Percentiles rank a stretch among this genome's conserved stretches.
Evolutionary conservation across 371 early-diverging fungal genomes (phyloP).

Genomic region (Coemansia sp.): DNA sequence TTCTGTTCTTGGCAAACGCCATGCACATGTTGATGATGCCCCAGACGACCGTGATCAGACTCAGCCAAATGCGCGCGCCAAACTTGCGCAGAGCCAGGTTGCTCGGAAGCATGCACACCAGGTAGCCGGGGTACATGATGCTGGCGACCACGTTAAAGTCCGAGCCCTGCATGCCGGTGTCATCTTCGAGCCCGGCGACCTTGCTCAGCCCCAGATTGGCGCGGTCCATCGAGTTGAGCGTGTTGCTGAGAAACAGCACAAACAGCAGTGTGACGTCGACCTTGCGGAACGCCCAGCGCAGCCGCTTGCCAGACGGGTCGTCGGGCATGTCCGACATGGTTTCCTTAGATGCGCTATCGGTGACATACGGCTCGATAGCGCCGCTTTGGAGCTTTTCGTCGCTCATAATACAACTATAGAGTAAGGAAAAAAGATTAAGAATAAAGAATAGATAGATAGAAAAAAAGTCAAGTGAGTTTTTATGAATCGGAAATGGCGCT

Average conservation of each 20-base stretch:
- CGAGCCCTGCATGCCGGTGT: conserved; percentile 24
- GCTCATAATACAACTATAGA: not conserved
- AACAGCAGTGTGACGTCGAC: conserved; percentile 44
- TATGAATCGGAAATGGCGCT: too few relatives aligned
- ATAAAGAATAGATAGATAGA: not conserved
- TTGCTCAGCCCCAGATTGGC: conserved; percentile 46
- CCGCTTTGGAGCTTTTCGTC: not conserved
- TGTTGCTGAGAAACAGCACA: conserved; percentile 45
- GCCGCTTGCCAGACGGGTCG: conserved; percentile 18
- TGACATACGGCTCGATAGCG: not conserved
- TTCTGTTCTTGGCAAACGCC: conserved; percentile 58
- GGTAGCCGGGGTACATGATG: conserved; percentile 38
- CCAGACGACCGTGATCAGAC: conserved; percentile 58
- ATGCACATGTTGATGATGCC: conserved; percentile 58
- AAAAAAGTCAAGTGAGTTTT: not conserved
- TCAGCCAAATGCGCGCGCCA: conserved; percentile 60
- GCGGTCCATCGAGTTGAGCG: conserved; percentile 51
- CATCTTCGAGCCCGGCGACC: conserved; percentile 22
- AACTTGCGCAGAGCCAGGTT: conserved; percentile 59
- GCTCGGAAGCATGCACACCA: conserved; percentile 54
- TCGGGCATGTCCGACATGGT: conserved; percentile 1
- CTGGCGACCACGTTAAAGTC: conserved; percentile 41
- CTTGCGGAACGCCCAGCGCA: conserved; percentile 43
- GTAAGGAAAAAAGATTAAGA: not conserved
- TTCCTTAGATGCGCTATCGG: conserved; percentile 1